Evolutionary conservation across 805 yeast genomes (phyloP).

Genomic region (Naumovozyma castellii): DNA sequence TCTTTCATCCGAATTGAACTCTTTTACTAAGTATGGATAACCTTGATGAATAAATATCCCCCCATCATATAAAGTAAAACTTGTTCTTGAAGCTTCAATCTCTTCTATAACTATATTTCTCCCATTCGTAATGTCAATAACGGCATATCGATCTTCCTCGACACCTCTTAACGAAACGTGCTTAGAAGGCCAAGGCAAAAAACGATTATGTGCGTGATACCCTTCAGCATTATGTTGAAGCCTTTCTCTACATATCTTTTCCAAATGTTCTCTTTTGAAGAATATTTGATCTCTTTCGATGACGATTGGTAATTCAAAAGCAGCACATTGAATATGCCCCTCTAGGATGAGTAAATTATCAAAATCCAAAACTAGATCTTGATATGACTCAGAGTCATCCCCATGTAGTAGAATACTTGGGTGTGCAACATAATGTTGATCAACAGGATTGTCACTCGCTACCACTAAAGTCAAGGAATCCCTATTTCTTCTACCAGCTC

Average conservation of each 20-base stretch:
- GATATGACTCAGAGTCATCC: constrained; percentile 45
- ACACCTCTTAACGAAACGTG: constrained; percentile 73
- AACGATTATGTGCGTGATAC: constrained; percentile 48
- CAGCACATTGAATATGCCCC: constrained; percentile 90
- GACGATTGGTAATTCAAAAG: constrained; percentile 67
- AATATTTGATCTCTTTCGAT: constrained; percentile 44
- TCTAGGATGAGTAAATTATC: constrained; percentile 57
- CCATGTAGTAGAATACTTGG: constrained; percentile 23
- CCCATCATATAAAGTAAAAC: constrained; percentile 85
- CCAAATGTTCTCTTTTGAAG: constrained; percentile 34
- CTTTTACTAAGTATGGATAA: constrained; percentile 73
- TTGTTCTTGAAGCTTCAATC: constrained; percentile 78
- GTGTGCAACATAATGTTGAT: constrained; percentile 70
- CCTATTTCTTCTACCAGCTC: constrained; percentile 84
- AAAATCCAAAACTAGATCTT: constrained; percentile 51
- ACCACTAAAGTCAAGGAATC: constrained; percentile 82
- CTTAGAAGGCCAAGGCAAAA: constrained; percentile 73
- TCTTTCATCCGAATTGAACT: constrained; percentile 67
- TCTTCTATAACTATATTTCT: constrained; percentile 76
- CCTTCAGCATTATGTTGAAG: constrained; percentile 36
- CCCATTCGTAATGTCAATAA: constrained; percentile 77
- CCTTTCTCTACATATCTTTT: constrained; percentile 32
- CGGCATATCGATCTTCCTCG: constrained; percentile 76
- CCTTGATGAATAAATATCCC: constrained; percentile 95
- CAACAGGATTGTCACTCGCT: constrained; percentile 75